phyloP scores from a whole-genome alignment of 495 filamentous ascomycete species.

The Lophiostoma macrostomum region DNA sequence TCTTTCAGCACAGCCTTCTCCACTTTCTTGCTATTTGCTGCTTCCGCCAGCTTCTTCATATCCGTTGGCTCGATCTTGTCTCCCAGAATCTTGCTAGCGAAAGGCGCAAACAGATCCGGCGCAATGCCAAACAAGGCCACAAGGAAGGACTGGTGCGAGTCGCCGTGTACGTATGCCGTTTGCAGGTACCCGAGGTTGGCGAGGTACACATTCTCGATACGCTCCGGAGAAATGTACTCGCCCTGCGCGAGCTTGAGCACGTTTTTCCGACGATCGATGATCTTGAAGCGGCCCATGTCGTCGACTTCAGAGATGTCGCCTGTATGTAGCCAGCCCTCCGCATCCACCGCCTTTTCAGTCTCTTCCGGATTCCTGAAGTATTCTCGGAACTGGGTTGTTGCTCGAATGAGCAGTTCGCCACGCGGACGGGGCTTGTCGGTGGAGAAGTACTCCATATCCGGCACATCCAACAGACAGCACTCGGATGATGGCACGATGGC shows the following conservation, averaged over 20 bases:
- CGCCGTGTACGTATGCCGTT: slow-evolving; percentile 87
- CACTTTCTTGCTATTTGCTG: slow-evolving; percentile 64
- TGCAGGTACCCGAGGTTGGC: slow-evolving; percentile 72
- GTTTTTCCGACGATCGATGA: slow-evolving; percentile 97
- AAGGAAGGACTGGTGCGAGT: slow-evolving; percentile 76
- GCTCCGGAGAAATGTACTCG: slow-evolving; percentile 96
- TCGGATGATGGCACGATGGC: slow-evolving; percentile 64
- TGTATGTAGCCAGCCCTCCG: slow-evolving; percentile 95
- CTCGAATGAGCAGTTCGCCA: slow-evolving; percentile 83
- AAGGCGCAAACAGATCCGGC: slow-evolving; percentile 74
- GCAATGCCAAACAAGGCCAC: slow-evolving; percentile 86
- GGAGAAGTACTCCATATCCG: slow-evolving; percentile 90
- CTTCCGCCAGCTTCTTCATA: slow-evolving; percentile 61
- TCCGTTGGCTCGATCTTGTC: slow-evolving; percentile 60
- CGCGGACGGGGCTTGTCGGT: slow-evolving; percentile 91
- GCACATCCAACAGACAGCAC: slow-evolving; percentile 77
- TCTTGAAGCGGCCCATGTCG: slow-evolving; percentile 78
- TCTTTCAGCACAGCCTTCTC: slow-evolving; percentile 72
- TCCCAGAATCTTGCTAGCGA: slow-evolving; percentile 70
- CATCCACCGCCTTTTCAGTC: slow-evolving; percentile 74
- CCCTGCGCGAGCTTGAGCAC: slow-evolving; percentile 96
- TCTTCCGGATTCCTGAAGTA: slow-evolving; percentile 89
- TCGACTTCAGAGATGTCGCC: slow-evolving; percentile 88
- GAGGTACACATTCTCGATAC: slow-evolving; percentile 90
- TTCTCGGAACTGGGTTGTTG: slow-evolving; percentile 70